Percentiles rank a stretch among this genome's conserved stretches.
Conservation (phyloP, 768 basidiomycete species). For the Termitomyces sp. region DNA sequence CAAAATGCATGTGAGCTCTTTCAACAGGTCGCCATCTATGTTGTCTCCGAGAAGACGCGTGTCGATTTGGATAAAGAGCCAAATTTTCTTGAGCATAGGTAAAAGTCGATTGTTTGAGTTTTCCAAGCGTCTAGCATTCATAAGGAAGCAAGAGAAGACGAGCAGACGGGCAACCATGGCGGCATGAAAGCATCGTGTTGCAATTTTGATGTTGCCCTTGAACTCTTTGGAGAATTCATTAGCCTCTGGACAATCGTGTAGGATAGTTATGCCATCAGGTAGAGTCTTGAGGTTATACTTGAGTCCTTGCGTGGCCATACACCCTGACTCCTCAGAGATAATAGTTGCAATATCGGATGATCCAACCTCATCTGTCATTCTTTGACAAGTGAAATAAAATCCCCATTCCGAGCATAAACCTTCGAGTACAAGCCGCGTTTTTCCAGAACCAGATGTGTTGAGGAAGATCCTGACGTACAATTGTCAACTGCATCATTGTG, state of each 20-base stretch:
- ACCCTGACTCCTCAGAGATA: not conserved
- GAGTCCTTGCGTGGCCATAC: not conserved
- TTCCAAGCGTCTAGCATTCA: not conserved
- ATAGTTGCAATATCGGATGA: not conserved
- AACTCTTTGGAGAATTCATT: not conserved
- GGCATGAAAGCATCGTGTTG: no score
- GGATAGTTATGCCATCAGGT: not conserved
- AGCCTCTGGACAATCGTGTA: not conserved
- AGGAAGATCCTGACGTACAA: no score
- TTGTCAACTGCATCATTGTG: no score
- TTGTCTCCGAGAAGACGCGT: not conserved
- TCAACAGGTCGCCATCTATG: not conserved
- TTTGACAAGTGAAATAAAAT: not conserved
- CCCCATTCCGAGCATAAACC: no score
- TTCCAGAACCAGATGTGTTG: no score
- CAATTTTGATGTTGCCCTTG: not conserved
- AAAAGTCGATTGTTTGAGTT: not conserved
- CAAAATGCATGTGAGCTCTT: no score
- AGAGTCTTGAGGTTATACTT: not conserved
- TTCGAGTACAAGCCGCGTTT: no score
- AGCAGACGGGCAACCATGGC: not conserved
- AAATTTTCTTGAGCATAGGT: no score
- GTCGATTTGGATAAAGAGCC: no score
- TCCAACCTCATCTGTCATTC: not conserved
- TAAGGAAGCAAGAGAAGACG: no score